Evolutionary conservation across 108 stramenopile genomes (phyloP), one percentile per base, ranked within the genome.

Genomic region (Stephanodiscus triporus): DNA sequence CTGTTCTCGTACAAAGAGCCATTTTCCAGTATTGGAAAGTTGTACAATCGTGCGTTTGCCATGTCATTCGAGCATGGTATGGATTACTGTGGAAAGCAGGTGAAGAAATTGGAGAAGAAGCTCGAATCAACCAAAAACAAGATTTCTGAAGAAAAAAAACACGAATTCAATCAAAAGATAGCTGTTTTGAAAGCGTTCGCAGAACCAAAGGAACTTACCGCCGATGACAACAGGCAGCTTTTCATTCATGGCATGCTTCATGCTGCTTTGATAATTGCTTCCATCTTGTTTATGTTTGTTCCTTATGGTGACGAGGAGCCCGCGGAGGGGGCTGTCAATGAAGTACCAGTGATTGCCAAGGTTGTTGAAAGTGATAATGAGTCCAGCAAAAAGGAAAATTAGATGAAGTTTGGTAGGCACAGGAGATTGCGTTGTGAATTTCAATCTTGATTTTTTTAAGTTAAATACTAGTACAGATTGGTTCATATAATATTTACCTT

Each of bases 31-130:
- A 70, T 74, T 53, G 80, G 80, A 47, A 70, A 81, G 56, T 22
- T 81, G 36, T 81, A 81, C 73, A 74, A 81, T 54, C 57, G 66
- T 29, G 80, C 80, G n/a, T 74, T 81, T 50, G 61, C 73, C 54
- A 81, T 72, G 73, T 70, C 68, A 27, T 70, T 81, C 16, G 51
- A 64, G 50, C 37, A 81, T 24, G 80, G 80, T 14, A 37, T 75
- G 30, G 73, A 66, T 34, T 81, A 74, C 32, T 26, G 51, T 45
- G 63, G 32, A 32, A 30, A 50, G 26, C 73, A 81, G 20, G 26
- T 74, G 26, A 56, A 55, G 37, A 36, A 56, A 26, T 47, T 81
- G 37, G 69, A 81, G 38, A 53, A 68, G 11, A 74, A 53, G 32
- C 32, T 81, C 37, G 63, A 81, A 37, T 22, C 65, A 22, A 49